Base-by-base conservation (phyloP, 2,329 filamentous ascomycete genomes). In the Exophiala bonariae region DNA sequence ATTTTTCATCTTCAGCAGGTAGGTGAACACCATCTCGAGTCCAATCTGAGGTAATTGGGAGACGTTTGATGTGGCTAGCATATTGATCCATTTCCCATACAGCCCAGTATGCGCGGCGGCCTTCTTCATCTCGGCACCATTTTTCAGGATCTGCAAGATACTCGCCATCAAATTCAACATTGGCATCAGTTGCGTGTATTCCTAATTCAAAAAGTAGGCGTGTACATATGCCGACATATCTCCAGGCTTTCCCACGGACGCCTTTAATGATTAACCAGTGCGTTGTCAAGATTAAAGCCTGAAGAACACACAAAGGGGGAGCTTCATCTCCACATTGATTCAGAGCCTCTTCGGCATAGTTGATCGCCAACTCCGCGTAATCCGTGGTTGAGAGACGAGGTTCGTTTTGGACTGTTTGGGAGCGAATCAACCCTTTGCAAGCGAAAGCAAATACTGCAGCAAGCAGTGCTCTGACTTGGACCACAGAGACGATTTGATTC, bases 81-180 rank as follows among this genome's bases (percentile, higher is more conserved):
- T 69, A 71, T 9, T 68, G 61, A 45, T 71, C 69, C 62, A 71
- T 69, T 44, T 71, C 69, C 67, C 66, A 71, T n/a, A 71, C 61
- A 0, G 67, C 63, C 69, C 68, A 71, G 62, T 64, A 71, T 1
- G 63, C 62, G 3, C 69, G 61, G 2, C 68, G 61, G 31, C 64
- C 60, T 49, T 70, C 68, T 53, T 71, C 68, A 4, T 61, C 47
- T 3, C 59, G 41, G 11, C 52, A 49, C 59, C 62, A 65, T 17
- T 47, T 49, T n/a, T 55, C 48, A 8, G 33, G 16, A n/a, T 57
- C 42, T 7, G 41, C 34, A n/a, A 4, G 10, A 30, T 22, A 37
- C 14, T 11, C 31, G n/a, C n/a, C n/a, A 6, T 38, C 26, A 34
- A 11, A 43, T 18, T 4, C 36, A 18, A 8, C 22, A n/a, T 41